Evolutionary conservation across 2,329 filamentous ascomycete species (phyloP).

Genomic region (Xylariaceae sp.): DNA sequence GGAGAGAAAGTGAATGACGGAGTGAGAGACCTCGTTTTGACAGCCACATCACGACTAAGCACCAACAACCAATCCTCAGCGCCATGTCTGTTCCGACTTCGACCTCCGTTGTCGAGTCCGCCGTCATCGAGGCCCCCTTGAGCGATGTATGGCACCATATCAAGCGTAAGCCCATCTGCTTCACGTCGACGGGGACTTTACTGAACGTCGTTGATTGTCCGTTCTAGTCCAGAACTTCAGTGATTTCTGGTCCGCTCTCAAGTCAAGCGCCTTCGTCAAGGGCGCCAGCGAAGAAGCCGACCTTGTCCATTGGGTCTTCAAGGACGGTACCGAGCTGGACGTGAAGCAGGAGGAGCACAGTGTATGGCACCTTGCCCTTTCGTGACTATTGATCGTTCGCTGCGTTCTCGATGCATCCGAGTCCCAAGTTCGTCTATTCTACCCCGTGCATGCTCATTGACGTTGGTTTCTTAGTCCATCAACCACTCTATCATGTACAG

Average conservation of each 20-base stretch:
- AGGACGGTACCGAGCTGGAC: conserved; percentile 62
- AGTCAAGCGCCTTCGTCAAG: conserved; percentile 59
- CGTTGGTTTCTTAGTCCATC: conserved; percentile 46
- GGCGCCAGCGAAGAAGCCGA: conserved; percentile 59
- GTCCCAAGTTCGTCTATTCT: not conserved
- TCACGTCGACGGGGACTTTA: not conserved
- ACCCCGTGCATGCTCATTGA: too few relatives aligned
- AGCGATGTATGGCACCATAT: conserved; percentile 67
- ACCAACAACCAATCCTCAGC: too few relatives aligned
- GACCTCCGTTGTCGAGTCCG: conserved; percentile 60
- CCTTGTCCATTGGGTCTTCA: conserved; percentile 65
- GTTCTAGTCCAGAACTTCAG: conserved; percentile 54
- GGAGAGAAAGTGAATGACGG: too few relatives aligned
- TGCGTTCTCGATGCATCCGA: not conserved
- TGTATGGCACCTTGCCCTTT: conserved; percentile 37
- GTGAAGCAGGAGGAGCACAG: conserved; percentile 74
- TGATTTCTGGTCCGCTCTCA: conserved; percentile 61
- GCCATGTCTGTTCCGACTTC: conserved; percentile 49
- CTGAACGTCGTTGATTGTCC: not conserved
- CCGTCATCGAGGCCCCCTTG: conserved; percentile 63
- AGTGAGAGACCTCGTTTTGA: too few relatives aligned
- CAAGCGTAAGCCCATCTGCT: conserved; percentile 44
- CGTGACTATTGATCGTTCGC: not conserved
- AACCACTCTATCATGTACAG: conserved; percentile 73
- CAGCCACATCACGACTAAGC: too few relatives aligned